Conservation (phyloP, 2,329 filamentous ascomycete genomes). For the Emmonsiellopsis sp. region DNA sequence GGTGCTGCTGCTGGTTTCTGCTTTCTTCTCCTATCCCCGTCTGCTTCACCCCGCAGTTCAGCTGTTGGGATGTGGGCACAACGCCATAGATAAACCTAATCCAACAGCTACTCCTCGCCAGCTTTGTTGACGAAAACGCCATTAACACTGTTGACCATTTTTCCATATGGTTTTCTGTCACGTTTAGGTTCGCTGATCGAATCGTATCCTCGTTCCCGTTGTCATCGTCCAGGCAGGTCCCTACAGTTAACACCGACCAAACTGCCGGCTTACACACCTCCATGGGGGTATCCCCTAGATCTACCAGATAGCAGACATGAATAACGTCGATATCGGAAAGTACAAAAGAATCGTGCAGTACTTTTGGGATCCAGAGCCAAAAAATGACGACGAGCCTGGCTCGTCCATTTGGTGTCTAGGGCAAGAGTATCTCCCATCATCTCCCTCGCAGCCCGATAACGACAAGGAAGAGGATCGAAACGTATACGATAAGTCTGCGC, state of each 20-base stretch:
- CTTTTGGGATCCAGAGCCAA: slow-evolving; percentile 84
- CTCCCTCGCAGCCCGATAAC: slow-evolving; percentile 3
- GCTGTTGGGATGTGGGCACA: too few relatives aligned
- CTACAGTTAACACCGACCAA: too few relatives aligned
- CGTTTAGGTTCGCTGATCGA: not conserved
- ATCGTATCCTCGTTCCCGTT: too few relatives aligned
- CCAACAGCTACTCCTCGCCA: too few relatives aligned
- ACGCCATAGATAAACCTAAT: too few relatives aligned
- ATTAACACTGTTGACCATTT: too few relatives aligned
- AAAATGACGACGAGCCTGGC: slow-evolving; percentile 60
- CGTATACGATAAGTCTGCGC: not conserved
- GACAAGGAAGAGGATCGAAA: not conserved
- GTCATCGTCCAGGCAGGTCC: too few relatives aligned
- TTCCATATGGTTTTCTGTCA: not conserved
- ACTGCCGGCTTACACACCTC: not conserved
- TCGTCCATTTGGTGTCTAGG: slow-evolving; percentile 79
- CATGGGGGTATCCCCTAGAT: not conserved
- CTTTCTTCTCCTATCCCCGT: too few relatives aligned
- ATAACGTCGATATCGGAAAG: slow-evolving; percentile 63
- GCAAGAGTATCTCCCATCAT: slow-evolving; percentile 40
- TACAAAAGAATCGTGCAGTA: slow-evolving; percentile 78
- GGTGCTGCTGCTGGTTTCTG: too few relatives aligned
- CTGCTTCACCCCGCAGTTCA: too few relatives aligned
- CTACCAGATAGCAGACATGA: slow-evolving; percentile 35
- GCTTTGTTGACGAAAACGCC: too few relatives aligned